Percentiles rank a stretch among this genome's conserved stretches.
These are phyloP conservation scores for Irpex sp. DNA, from an alignment of 1,284 basidiomycete species.

Conservation along the genomic window DNA sequence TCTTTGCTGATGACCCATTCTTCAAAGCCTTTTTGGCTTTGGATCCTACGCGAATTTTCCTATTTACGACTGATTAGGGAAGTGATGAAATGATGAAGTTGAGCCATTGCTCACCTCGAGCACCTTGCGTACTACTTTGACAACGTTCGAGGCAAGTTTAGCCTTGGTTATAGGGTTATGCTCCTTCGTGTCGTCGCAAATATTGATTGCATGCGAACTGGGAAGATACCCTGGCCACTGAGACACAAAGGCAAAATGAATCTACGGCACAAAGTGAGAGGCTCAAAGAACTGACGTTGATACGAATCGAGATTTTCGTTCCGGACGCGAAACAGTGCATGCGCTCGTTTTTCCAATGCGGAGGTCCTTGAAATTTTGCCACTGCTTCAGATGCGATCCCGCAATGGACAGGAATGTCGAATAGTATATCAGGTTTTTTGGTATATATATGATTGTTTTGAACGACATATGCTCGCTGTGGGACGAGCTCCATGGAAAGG, in stretches of 20 bases:
- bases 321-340: too few relatives aligned
- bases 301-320: neutral
- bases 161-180: neutral
- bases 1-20: neutral
- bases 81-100: neutral
- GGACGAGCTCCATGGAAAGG: too few relatives aligned
- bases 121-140: neutral
- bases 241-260: neutral
- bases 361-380: too few relatives aligned
- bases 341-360: too few relatives aligned
- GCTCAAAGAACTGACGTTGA: neutral
- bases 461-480: too few relatives aligned
- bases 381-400: too few relatives aligned
- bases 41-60: too few relatives aligned
- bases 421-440: too few relatives aligned
- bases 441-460: too few relatives aligned
- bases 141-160: neutral
- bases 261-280: too few relatives aligned
- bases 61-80: neutral
- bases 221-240: slow-evolving; percentile 5
- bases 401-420: too few relatives aligned
- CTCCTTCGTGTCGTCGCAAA: neutral
- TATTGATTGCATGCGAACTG: neutral
- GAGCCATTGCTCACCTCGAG: neutral
- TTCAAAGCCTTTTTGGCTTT: neutral